phyloP scores from a whole-genome alignment of 2,329 filamentous ascomycete species.

The Arthrobotrys sinensis region DNA sequence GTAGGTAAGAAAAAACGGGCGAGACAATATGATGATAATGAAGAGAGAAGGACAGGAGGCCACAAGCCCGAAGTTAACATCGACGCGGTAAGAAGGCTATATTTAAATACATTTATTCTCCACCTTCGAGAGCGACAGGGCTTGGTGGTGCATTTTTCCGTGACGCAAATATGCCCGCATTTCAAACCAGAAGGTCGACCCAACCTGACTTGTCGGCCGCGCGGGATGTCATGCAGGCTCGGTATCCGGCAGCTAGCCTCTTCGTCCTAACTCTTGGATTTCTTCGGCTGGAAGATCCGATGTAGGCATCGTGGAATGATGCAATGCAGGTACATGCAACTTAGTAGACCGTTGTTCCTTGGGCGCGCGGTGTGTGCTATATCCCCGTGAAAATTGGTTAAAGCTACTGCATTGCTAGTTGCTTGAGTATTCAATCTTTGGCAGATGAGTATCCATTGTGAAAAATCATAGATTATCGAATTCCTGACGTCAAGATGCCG shows the following conservation, averaged over 20 bases:
- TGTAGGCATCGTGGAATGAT: conserved; percentile 6
- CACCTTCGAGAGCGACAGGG: not conserved
- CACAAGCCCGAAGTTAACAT: no score
- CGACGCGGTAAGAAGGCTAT: not conserved
- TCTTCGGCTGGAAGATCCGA: conserved; percentile 19
- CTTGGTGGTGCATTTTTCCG: not conserved
- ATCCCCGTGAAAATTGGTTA: not conserved
- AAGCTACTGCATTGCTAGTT: not conserved
- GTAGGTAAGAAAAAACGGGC: no score
- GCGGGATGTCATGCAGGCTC: conserved; percentile 19
- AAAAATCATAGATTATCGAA: not conserved
- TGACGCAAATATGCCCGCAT: conserved; percentile 13
- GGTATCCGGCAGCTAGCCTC: conserved; percentile 4
- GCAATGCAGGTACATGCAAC: conserved; percentile 21
- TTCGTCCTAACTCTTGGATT: conserved; percentile 10
- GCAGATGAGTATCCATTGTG: not conserved
- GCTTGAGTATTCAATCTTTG: not conserved
- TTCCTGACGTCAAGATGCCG: conserved; percentile 4
- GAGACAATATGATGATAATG: no score
- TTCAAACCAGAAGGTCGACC: conserved; percentile 3
- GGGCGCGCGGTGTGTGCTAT: not conserved
- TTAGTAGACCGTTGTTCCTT: not conserved
- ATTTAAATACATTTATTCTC: not conserved
- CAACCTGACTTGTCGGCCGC: not conserved
- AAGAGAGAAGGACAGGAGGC: no score